Evolutionary conservation across 768 basidiomycete species (phyloP).

Genomic region (Suillus weaverae): DNA sequence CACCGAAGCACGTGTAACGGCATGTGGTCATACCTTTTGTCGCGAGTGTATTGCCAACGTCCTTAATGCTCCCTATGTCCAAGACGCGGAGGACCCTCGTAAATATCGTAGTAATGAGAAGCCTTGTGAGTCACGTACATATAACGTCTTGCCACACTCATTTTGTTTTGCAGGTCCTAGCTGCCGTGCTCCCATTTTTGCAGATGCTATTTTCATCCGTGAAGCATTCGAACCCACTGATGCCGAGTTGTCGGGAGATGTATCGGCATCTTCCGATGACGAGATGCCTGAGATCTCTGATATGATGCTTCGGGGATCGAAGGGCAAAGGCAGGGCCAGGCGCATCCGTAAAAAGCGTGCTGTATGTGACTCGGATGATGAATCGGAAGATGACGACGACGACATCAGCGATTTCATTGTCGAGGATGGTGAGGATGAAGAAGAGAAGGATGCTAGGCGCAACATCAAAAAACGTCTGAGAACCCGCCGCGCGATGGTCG

Average conservation of each 20-base stretch:
- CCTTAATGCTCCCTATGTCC: constrained; percentile 39
- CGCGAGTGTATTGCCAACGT: constrained; percentile 55
- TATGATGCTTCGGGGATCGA: constrained; percentile 13
- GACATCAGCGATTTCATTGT: constrained; percentile 56
- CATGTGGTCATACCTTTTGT: constrained; percentile 65
- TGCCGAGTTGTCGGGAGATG: constrained; percentile 33
- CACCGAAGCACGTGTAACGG: constrained; percentile 54
- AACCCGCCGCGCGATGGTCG: constrained; percentile 38
- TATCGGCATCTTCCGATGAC: constrained; percentile 20
- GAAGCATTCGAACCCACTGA: constrained; percentile 63
- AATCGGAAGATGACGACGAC: constrained; percentile 36
- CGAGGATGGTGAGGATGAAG: constrained; percentile 52
- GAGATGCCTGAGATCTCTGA: constrained; percentile 31
- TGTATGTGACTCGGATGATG: constrained; percentile 29
- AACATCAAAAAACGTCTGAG: constrained; percentile 40
- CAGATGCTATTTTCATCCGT: constrained; percentile 51
- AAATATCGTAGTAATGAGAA: constrained; percentile 45
- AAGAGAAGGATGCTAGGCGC: constrained; percentile 45
- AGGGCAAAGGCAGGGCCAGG: constrained; percentile 26
- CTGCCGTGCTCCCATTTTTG: constrained; percentile 54
- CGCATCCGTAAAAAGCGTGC: constrained; percentile 19
- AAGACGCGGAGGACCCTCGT: constrained; percentile 35
- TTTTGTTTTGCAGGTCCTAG: constrained; percentile 47
- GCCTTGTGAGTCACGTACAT: constrained; percentile 42
- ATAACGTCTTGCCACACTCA: not conserved